Evolutionary conservation across 768 basidiomycete genomes (phyloP).

Genomic region (Termitomyces sp.): DNA sequence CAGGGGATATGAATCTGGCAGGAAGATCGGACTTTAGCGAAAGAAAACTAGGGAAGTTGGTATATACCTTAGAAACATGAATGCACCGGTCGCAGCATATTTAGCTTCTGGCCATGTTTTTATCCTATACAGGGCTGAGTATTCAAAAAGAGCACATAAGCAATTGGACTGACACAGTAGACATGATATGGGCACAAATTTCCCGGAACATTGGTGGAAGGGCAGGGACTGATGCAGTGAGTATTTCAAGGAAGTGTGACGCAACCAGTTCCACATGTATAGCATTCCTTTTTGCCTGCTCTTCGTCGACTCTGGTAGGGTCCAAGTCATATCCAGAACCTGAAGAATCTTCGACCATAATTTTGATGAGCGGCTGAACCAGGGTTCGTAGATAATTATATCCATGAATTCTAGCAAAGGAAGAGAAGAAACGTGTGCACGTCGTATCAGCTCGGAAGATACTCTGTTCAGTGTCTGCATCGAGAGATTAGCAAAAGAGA

Average conservation of each 20-base stretch:
- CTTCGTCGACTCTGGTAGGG: constrained; percentile 52
- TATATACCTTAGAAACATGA: constrained; percentile 80
- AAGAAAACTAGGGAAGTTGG: not conserved
- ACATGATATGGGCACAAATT: constrained; percentile 78
- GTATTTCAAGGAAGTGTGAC: constrained; percentile 69
- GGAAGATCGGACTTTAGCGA: not conserved
- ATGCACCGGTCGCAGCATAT: constrained; percentile 81
- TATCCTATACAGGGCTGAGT: constrained; percentile 31
- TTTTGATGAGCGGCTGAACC: constrained; percentile 72
- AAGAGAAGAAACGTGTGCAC: constrained; percentile 81
- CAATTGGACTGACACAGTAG: constrained; percentile 58
- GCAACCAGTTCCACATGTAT: constrained; percentile 72
- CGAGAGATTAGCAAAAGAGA: constrained; percentile 2
- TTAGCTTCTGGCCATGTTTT: constrained; percentile 77
- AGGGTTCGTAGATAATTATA: constrained; percentile 87
- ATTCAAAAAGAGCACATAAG: not conserved
- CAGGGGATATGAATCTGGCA: constrained; percentile 86
- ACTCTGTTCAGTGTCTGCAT: constrained; percentile 71
- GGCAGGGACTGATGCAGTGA: constrained; percentile 63
- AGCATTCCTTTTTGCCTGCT: constrained; percentile 65
- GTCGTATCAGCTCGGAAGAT: constrained; percentile 88
- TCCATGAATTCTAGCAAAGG: constrained; percentile 86
- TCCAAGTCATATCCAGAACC: constrained; percentile 80
- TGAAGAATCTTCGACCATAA: constrained; percentile 67
- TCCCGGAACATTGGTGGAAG: constrained; percentile 88